Evolutionary conservation across 2,329 filamentous ascomycete species (phyloP).

Genomic region (Massarina eburnea): DNA sequence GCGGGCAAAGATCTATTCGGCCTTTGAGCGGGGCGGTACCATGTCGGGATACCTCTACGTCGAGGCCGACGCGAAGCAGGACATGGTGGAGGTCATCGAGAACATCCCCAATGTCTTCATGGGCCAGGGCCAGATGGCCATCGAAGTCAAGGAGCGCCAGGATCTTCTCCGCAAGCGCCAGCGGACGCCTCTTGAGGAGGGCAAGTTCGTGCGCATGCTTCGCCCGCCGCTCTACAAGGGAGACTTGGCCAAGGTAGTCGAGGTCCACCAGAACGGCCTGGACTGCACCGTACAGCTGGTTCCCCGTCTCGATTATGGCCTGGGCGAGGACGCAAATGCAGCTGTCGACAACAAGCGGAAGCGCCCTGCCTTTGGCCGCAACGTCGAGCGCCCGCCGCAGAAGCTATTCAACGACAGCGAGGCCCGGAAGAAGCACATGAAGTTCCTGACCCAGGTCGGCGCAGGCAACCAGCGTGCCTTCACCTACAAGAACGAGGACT

Average conservation of each 20-base stretch:
- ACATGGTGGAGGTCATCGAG: slow-evolving; percentile 80
- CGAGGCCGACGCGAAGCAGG: slow-evolving; percentile 83
- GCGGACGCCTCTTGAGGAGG: slow-evolving; percentile 75
- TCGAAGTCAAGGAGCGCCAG: slow-evolving; percentile 96
- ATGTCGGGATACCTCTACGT: slow-evolving; percentile 97
- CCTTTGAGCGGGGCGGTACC: slow-evolving; percentile 83
- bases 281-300: slow-evolving; percentile 86
- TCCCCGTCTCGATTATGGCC: slow-evolving; percentile 86
- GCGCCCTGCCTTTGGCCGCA: slow-evolving; percentile 55
- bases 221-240: slow-evolving; percentile 78
- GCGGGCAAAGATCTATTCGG: slow-evolving; percentile 80
- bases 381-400: slow-evolving; percentile 75
- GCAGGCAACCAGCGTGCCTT: slow-evolving; percentile 68
- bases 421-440: slow-evolving; percentile 82
- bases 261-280: slow-evolving; percentile 89
- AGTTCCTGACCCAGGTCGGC: slow-evolving; percentile 57
- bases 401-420: slow-evolving; percentile 91
- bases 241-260: slow-evolving; percentile 88
- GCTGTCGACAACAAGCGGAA: slow-evolving; percentile 70
- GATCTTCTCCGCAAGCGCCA: slow-evolving; percentile 90
- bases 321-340: slow-evolving; percentile 74
- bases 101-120: slow-evolving; percentile 89
- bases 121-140: slow-evolving; percentile 79
- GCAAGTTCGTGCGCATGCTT: slow-evolving; percentile 88
- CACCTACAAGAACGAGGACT: slow-evolving; percentile 85